Conservation (phyloP, 768 basidiomycete species). For the Leucosporidium scottii region DNA sequence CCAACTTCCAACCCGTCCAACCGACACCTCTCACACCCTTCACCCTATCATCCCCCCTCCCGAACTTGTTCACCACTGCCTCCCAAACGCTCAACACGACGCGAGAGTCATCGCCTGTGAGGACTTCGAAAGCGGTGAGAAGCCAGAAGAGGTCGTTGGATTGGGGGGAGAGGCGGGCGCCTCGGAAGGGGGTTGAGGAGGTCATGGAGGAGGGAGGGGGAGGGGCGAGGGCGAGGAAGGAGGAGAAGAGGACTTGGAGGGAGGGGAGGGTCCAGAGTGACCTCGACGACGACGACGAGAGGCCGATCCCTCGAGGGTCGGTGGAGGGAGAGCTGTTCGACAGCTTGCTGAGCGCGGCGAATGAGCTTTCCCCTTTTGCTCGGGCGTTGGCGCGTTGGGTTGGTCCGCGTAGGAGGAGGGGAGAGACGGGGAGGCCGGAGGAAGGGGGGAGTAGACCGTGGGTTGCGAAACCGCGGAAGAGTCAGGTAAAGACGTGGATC, state of each 20-base stretch:
- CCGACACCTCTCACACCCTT: too few relatives aligned
- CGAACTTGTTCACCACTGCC: slow-evolving; percentile 53
- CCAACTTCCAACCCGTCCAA: too few relatives aligned
- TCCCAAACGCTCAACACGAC: slow-evolving; percentile 56
- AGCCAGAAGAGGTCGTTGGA: slow-evolving; percentile 61
- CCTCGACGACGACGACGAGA: not conserved
- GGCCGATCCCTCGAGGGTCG: not conserved
- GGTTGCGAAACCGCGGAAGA: slow-evolving; percentile 68
- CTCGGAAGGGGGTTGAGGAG: slow-evolving; percentile 12
- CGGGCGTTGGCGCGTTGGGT: slow-evolving; percentile 1
- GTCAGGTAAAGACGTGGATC: slow-evolving; percentile 56
- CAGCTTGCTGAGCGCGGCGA: not conserved
- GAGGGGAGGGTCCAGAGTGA: slow-evolving; percentile 54
- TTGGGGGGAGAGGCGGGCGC: slow-evolving; percentile 37
- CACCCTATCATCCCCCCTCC: not conserved
- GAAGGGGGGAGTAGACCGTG: slow-evolving; percentile 46
- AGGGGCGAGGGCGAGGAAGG: slow-evolving; percentile 56
- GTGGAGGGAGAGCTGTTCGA: not conserved
- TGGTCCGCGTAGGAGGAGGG: not conserved
- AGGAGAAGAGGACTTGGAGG: slow-evolving; percentile 54
- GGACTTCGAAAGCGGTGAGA: slow-evolving; percentile 57
- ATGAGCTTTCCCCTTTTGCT: not conserved
- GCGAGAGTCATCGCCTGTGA: slow-evolving; percentile 51
- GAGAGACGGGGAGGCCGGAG: not conserved
- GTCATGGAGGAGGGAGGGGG: not conserved